phyloP scores from a whole-genome alignment of 257 asterid species.

The Nicotiana undulata region DNA sequence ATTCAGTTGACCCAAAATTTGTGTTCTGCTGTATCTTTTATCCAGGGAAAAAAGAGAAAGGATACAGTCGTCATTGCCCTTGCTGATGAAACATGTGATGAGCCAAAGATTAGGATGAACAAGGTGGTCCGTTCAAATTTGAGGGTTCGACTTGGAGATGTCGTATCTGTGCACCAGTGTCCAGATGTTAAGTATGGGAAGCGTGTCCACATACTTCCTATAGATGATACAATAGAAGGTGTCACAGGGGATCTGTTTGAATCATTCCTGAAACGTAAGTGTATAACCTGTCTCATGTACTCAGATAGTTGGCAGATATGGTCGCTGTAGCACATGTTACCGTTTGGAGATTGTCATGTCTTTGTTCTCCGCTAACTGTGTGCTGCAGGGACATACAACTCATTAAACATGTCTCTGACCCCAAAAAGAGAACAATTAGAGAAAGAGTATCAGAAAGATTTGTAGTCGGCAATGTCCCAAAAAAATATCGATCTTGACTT shows the following conservation, averaged over 20 bases:
- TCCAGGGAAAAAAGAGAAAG: conserved; percentile 82
- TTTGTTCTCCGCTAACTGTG: neutral
- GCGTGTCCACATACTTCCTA: conserved; percentile 38
- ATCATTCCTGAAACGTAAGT: conserved; percentile 35
- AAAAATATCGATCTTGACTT: neutral
- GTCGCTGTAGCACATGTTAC: neutral
- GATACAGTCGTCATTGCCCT: conserved; percentile 78
- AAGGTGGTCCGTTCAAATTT: conserved; percentile 56
- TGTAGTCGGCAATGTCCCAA: neutral
- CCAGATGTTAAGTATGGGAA: conserved; percentile 38
- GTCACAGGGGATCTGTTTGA: conserved; percentile 44
- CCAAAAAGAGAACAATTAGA: neutral
- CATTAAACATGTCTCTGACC: neutral
- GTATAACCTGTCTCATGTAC: neutral
- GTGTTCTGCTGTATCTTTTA: conserved; percentile 8
- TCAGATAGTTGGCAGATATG: neutral
- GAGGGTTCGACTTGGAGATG: conserved; percentile 62
- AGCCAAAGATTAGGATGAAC: conserved; percentile 66
- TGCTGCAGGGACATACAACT: neutral
- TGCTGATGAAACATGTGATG: conserved; percentile 68
- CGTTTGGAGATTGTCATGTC: neutral
- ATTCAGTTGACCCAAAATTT: conserved; percentile 2
- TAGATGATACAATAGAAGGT: conserved; percentile 47
- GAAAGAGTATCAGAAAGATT: neutral
- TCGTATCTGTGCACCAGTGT: conserved; percentile 40